Evolutionary conservation across 805 yeast species (phyloP), one percentile per base, ranked within the genome.

Genomic region (Saturnispora kantuleensis): DNA sequence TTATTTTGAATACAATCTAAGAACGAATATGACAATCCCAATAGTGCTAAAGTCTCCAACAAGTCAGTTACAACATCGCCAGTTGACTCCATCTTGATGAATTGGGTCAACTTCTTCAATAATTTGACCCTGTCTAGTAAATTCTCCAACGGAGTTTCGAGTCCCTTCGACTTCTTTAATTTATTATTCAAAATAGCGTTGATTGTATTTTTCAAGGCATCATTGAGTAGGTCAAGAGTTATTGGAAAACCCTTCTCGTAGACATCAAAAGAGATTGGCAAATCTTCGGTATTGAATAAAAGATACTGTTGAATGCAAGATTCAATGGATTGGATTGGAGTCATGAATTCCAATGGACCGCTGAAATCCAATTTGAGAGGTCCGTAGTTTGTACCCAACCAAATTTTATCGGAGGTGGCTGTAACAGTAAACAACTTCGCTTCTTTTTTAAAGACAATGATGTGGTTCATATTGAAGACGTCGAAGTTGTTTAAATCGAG

Each of bases 241-340:
- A 54, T 36, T 9, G 46, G 40, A 45, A 77, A 62, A 8, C 70
- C 69, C 3, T 76, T 62, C 11, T 68, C 72, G 3, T 58, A 40
- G 5, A 60, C 30, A 34, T 50, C 40, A 47, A 54, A 59, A 11
- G 48, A 35, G 15, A 61, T 38, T 6, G 55, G 53, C 2, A 52
- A 49, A 11, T 38, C 33, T 5, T 39, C 32, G 26, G 29, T 36
- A 2, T 77, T 71, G 50, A 76, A 84, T 54, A 80, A 82, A 1
- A 89, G 76, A 0, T 89, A 95, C 61, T 89, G 97, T 52, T 83
- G 93, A 17, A 90, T 75, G 53, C 81, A 89, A 0, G 86, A 74
- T 56, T 80, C 81, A 31, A 84, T 67, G 39, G 79, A 69, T 3
- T 47, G 48, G 3, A 35, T 39, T 13, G 46, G 35, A 6, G 49